phyloP scores from a whole-genome alignment of 768 basidiomycete genomes.

The Collybiopsis confluens region DNA sequence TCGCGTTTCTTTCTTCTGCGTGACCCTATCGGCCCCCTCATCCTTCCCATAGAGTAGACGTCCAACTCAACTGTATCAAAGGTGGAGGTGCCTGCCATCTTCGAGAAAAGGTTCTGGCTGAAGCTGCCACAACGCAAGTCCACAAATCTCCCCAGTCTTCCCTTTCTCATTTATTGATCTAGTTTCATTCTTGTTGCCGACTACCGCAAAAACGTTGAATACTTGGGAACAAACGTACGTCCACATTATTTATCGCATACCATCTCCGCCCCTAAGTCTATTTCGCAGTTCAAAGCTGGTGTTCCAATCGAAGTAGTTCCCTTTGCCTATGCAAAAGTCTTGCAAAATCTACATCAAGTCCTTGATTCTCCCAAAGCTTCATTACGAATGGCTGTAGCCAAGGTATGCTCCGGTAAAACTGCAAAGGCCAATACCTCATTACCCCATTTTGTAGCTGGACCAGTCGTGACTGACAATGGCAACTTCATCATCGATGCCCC shows the following conservation, averaged over 20 bases:
- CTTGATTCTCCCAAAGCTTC: constrained; percentile 66
- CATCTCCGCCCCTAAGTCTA: not conserved
- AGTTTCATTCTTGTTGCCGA: constrained; percentile 93
- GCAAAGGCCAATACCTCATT: not conserved
- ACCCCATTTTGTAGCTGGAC: constrained; percentile 59
- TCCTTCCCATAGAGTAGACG: constrained; percentile 62
- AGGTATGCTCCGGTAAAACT: constrained; percentile 36
- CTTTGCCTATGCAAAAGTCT: constrained; percentile 88
- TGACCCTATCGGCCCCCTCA: not conserved
- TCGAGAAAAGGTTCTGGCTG: constrained; percentile 95
- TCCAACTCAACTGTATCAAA: constrained; percentile 88
- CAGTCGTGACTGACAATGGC: constrained; percentile 94
- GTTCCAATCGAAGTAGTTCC: constrained; percentile 97
- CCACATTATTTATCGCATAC: not conserved
- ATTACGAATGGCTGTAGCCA: constrained; percentile 91
- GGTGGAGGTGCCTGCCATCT: constrained; percentile 96
- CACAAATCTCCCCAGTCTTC: not conserved
- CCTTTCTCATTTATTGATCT: constrained; percentile 4
- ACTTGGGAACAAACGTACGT: constrained; percentile 79
- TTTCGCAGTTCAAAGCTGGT: constrained; percentile 74
- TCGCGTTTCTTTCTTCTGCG: constrained; percentile 31
- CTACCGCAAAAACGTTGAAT: constrained; percentile 86
- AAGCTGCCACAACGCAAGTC: constrained; percentile 81
- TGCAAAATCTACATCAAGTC: constrained; percentile 59
- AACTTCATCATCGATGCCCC: constrained; percentile 98